Percentiles rank a stretch among this genome's conserved stretches.
Evolutionary conservation across 805 yeast genomes (phyloP).

Genomic region (Schwanniomyces polymorphus): DNA sequence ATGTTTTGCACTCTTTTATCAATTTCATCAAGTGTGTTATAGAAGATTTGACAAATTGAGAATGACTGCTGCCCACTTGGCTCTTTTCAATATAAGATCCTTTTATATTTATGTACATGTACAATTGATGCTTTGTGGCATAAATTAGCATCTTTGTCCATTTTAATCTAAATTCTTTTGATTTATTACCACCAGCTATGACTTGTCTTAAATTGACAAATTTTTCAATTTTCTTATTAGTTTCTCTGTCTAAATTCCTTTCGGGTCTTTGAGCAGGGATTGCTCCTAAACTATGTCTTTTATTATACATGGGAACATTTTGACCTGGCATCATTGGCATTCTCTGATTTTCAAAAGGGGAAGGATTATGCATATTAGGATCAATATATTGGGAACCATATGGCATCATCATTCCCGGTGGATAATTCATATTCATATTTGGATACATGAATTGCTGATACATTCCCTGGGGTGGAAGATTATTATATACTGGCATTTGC

Average conservation of each 20-base stretch:
- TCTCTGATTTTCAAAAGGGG: neutral
- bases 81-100: slow-evolving; percentile 36
- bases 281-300: neutral
- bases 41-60: slow-evolving; percentile 36
- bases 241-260: slow-evolving; percentile 18
- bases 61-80: slow-evolving; percentile 29
- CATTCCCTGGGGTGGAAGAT: neutral
- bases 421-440: neutral
- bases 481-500: neutral
- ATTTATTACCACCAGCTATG: slow-evolving; percentile 43
- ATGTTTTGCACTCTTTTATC: slow-evolving; percentile 30
- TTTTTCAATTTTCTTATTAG: slow-evolving; percentile 31
- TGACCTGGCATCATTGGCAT: neutral
- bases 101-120: slow-evolving; percentile 41
- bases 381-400: neutral
- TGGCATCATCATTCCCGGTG: neutral
- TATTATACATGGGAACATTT: neutral
- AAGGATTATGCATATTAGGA: neutral
- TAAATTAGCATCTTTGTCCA: slow-evolving; percentile 44
- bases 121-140: slow-evolving; percentile 39
- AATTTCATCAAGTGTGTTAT: slow-evolving; percentile 37
- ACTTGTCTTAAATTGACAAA: slow-evolving; percentile 31
- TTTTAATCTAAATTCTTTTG: slow-evolving; percentile 38
- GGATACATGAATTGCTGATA: neutral
- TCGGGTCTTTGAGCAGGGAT: neutral